phyloP scores from a whole-genome alignment of 352 stramenopile genomes.

The Globisporangium rhizosaccharum region DNA sequence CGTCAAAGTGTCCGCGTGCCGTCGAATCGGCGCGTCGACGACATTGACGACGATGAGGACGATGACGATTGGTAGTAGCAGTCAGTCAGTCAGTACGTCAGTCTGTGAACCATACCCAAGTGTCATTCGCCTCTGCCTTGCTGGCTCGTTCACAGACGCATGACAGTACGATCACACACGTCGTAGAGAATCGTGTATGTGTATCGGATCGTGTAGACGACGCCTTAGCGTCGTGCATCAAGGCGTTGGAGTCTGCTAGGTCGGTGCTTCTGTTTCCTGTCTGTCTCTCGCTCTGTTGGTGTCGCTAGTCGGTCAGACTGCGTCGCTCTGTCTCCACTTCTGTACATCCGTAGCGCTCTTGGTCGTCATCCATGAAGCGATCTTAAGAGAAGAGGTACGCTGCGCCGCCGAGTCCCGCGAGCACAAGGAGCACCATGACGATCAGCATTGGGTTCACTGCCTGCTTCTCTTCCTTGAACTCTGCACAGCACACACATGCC shows the following conservation, averaged over 20 bases:
- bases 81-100: too few species aligned
- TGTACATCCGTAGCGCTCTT: too few species aligned
- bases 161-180: too few species aligned
- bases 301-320: background rate
- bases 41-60: constrained; percentile 12
- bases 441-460: constrained; percentile 42
- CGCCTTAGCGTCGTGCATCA: too few species aligned
- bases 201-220: background rate
- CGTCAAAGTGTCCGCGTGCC: background rate
- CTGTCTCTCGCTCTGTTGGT: background rate
- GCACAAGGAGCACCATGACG: constrained; percentile 36
- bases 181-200: background rate
- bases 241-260: background rate
- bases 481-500: constrained; percentile 14
- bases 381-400: constrained; percentile 48
- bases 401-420: constrained; percentile 41
- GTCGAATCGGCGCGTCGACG: background rate
- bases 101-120: too few species aligned
- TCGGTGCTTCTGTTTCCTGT: background rate
- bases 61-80: constrained; percentile 13
- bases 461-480: constrained; percentile 65
- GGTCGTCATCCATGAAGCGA: too few species aligned
- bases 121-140: too few species aligned
- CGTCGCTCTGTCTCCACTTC: background rate
- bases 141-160: too few species aligned